Evolutionary conservation across 371 early-diverging fungal genomes (phyloP).

Genomic region (Phascolomyces articulosus): DNA sequence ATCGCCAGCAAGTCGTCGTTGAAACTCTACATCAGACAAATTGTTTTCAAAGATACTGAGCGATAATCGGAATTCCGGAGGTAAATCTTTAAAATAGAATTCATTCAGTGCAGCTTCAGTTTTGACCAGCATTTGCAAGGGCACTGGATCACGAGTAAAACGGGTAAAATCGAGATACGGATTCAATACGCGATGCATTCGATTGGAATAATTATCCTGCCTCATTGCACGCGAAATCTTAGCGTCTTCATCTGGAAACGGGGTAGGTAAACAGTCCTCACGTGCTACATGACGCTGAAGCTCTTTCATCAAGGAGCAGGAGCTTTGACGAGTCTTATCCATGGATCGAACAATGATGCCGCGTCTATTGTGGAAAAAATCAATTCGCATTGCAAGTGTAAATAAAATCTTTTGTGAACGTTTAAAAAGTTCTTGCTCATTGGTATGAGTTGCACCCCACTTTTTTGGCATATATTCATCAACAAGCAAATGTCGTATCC

Average conservation of each 20-base stretch:
- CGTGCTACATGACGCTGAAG: not conserved
- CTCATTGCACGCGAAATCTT: slow-evolving; percentile 21
- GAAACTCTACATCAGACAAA: slow-evolving; percentile 29
- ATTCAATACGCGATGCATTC: slow-evolving; percentile 7
- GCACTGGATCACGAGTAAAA: slow-evolving; percentile 22
- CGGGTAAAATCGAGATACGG: slow-evolving; percentile 28
- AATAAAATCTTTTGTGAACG: slow-evolving; percentile 28
- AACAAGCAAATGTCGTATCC: slow-evolving; percentile 33
- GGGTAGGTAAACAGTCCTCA: not conserved
- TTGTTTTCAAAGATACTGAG: slow-evolving; percentile 32
- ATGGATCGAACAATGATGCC: slow-evolving; percentile 28
- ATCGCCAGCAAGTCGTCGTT: slow-evolving; percentile 21
- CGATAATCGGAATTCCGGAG: slow-evolving; percentile 20
- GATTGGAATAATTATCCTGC: slow-evolving; percentile 21
- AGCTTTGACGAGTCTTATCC: not conserved
- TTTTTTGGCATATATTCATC: slow-evolving; percentile 16
- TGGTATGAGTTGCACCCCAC: not conserved
- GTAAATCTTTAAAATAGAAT: slow-evolving; percentile 24
- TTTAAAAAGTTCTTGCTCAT: slow-evolving; percentile 38
- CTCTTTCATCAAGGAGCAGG: not conserved
- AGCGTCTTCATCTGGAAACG: slow-evolving; percentile 29
- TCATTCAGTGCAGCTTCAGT: slow-evolving; percentile 28
- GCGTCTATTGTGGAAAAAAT: slow-evolving; percentile 31
- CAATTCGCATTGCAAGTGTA: slow-evolving; percentile 15
- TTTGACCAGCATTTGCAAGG: slow-evolving; percentile 25